Base-by-base conservation (phyloP, 2,329 filamentous ascomycete genomes). In the Colletotrichum tabaci region DNA sequence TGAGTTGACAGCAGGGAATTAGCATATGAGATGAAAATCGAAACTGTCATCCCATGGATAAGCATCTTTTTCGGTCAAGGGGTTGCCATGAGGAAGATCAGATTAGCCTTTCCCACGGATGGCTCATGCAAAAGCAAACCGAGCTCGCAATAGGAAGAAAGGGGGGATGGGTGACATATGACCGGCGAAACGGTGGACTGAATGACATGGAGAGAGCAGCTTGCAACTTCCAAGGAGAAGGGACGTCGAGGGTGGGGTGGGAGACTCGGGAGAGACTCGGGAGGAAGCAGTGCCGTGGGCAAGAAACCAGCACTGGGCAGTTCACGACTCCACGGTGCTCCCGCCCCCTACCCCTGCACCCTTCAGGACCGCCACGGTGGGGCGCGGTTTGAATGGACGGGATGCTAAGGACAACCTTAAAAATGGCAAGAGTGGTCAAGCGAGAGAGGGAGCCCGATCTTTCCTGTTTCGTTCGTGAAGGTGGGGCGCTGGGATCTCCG, bases 331-430 rank as follows among this genome's bases (percentile, higher is more conserved):
- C 66, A 57, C 60, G 58, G 21, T 26, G 21, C 4, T 35, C 30
- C 8, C 8, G 30, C 30, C 30, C 30, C 30, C 30, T 23, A 8
- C 55, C 55, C 55, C 38, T 23, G 64, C n/a, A n/a, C 35, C n/a
- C 44, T 50, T 46, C 58, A 63, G 46, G 65, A 65, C 66, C 49
- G 30, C 9, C 23, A 61, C 21, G 67, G 62, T 35, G 67, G 67
- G 62, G 67, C 67, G 62, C 55, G 67, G 21, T 56, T 47, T 56
- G 61, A 66, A 55, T 62, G 61, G 62, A 61, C 55, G 67, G 67
- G 67, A 70, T 61, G 62, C 56, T 63, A 55, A 40, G 56, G 68
- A 35, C 58, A 71, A 71, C 68, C 68, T 71, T 71, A 71, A 71
- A 71, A 61, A 53, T 57, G 49, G 50, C 23, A 44, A 58, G 56